Evolutionary conservation across 352 stramenopile species (phyloP).

Genomic region (Phytophthora uliginosa): DNA sequence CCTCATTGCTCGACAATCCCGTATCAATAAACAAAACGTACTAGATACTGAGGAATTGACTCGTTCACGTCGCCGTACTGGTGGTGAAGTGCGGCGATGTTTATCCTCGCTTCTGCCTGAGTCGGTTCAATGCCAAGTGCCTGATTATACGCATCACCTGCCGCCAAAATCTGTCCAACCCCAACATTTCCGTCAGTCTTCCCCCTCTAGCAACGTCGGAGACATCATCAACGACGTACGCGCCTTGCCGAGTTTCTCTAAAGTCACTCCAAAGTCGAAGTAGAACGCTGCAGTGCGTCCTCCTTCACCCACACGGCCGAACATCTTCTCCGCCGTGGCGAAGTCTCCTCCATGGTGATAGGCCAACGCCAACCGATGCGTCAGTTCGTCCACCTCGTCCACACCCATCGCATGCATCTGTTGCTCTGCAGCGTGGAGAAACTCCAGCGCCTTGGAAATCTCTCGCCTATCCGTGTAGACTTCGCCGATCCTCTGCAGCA

Average conservation of each 20-base stretch:
- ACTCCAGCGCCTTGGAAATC: slow-evolving; percentile 26
- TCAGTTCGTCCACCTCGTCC: slow-evolving; percentile 6
- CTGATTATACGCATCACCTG: slow-evolving; percentile 53
- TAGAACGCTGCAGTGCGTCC: slow-evolving; percentile 43
- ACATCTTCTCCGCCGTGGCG: slow-evolving; percentile 39
- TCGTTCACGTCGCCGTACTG: slow-evolving; percentile 59
- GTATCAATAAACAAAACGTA: slow-evolving; percentile 15
- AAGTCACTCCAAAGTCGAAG: slow-evolving; percentile 65
- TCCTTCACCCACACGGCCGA: slow-evolving; percentile 23
- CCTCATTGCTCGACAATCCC: neutral
- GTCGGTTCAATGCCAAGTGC: slow-evolving; percentile 45
- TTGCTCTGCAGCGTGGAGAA: slow-evolving; percentile 25
- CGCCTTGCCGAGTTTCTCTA: slow-evolving; percentile 59
- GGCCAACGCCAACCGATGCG: slow-evolving; percentile 48
- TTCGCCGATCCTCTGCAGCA: slow-evolving; percentile 44
- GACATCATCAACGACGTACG: slow-evolving; percentile 3
- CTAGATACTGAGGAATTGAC: slow-evolving; percentile 63
- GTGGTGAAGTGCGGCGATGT: slow-evolving; percentile 77
- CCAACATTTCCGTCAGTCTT: slow-evolving; percentile 9
- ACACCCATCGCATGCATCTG: slow-evolving; percentile 11
- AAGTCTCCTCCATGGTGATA: slow-evolving; percentile 48
- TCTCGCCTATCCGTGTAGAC: slow-evolving; percentile 43
- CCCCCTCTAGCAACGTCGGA: neutral
- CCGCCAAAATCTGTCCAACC: slow-evolving; percentile 48
- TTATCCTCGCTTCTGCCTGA: slow-evolving; percentile 57